These are phyloP conservation scores for Aspergillus carlsbadensis DNA, from an alignment of 495 filamentous ascomycete species.

Conservation along the genomic window DNA sequence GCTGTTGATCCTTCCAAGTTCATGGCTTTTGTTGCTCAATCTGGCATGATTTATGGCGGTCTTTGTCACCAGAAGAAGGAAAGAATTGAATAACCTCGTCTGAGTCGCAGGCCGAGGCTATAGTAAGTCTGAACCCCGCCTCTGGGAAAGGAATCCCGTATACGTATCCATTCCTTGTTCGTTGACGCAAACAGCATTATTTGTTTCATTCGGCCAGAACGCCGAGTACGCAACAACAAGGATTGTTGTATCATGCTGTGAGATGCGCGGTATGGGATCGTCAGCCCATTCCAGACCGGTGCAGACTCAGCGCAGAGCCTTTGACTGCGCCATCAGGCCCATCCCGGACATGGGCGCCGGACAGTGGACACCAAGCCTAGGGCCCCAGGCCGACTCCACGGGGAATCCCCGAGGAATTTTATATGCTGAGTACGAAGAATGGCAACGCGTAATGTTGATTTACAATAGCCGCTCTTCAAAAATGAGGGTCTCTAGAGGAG, in stretches of 20 bases:
- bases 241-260: neutral
- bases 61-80: neutral
- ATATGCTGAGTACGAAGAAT: neutral
- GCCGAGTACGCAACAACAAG: neutral
- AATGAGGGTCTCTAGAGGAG: too few relatives aligned
- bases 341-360: neutral
- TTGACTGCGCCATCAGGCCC: neutral
- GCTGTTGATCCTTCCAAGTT: neutral
- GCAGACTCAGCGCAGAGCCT: neutral
- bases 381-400: slow-evolving; percentile 6
- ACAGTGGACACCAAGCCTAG: neutral
- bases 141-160: neutral
- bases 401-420: neutral
- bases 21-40: neutral
- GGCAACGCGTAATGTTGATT: neutral
- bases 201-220: neutral
- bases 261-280: neutral
- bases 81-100: neutral
- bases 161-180: neutral
- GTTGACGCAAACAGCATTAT: neutral
- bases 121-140: neutral
- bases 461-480: neutral
- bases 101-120: slow-evolving; percentile 5
- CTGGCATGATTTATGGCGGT: neutral
- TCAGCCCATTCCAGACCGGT: neutral